phyloP scores from a whole-genome alignment of 257 asterid genomes.

The Solanum pimpinellifolium region DNA sequence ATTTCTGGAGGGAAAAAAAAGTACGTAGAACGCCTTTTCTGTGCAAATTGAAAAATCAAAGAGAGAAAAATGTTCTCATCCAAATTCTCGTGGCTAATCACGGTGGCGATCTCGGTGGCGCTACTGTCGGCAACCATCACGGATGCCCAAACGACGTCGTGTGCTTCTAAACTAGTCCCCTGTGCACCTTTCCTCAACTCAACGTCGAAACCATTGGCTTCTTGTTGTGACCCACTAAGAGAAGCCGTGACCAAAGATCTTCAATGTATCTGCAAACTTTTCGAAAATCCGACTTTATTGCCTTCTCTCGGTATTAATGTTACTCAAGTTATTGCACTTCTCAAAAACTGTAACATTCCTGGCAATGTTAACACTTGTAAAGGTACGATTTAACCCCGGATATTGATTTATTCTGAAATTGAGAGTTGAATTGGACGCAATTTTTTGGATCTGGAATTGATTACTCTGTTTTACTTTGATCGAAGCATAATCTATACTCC shows the following conservation, averaged over 20 bases:
- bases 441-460: background rate
- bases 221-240: conserved; percentile 29
- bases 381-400: conserved; percentile 1
- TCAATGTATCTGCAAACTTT: conserved; percentile 29
- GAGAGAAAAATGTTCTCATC: conserved; percentile 5
- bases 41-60: background rate
- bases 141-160: conserved; percentile 24
- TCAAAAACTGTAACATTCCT: conserved; percentile 15
- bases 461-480: background rate
- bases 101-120: conserved; percentile 17
- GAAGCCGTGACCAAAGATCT: conserved; percentile 27
- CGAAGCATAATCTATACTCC: background rate
- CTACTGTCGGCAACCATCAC: background rate
- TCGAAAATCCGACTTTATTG: conserved; percentile 3
- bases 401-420: background rate
- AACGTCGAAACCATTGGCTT: conserved; percentile 9
- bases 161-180: conserved; percentile 18
- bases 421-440: background rate
- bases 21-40: background rate
- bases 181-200: conserved; percentile 23
- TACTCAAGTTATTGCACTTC: conserved; percentile 32
- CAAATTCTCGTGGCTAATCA: background rate
- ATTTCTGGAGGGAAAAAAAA: background rate
- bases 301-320: conserved; percentile 6
- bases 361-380: conserved; percentile 21